Conservation (phyloP, 495 filamentous ascomycete genomes). For the Aspergillus carlsbadensis region DNA sequence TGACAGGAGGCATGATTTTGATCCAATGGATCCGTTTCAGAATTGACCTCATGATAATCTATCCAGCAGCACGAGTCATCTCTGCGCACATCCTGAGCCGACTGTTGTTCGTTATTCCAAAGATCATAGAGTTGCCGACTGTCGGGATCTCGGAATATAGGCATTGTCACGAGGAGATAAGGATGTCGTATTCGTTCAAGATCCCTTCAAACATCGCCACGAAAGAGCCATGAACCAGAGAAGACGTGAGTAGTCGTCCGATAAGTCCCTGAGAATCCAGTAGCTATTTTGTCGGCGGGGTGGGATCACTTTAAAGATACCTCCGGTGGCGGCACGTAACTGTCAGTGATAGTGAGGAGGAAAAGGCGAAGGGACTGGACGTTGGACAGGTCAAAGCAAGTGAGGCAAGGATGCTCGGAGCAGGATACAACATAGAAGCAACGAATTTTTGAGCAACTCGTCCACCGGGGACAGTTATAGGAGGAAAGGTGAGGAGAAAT, state of each 20-base stretch:
- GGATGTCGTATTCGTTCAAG: background rate
- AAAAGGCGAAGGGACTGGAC: background rate
- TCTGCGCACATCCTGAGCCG: conserved; percentile 18
- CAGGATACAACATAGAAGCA: background rate
- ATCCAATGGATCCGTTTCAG: conserved; percentile 5
- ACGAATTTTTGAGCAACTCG: background rate
- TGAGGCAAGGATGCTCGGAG: background rate
- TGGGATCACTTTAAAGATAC: conserved; percentile 7
- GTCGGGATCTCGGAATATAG: conserved; percentile 42
- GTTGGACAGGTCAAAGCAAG: background rate
- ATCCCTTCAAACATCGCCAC: conserved; percentile 19
- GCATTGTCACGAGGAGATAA: conserved; percentile 32
- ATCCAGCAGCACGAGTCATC: conserved; percentile 17
- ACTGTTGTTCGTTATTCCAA: conserved; percentile 28
- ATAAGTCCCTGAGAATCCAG: background rate
- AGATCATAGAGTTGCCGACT: conserved; percentile 29
- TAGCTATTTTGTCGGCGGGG: background rate
- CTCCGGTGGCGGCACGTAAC: conserved; percentile 6
- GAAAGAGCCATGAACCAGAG: conserved; percentile 2
- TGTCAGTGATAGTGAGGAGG: background rate
- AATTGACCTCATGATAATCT: conserved; percentile 12
- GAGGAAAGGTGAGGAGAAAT: conserved; percentile 6
- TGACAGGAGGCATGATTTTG: conserved; percentile 8
- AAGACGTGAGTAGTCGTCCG: background rate
- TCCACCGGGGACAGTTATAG: conserved; percentile 9